Base-by-base conservation (phyloP, 2,329 filamentous ascomycete species). In the Huntiella moniliformis region DNA sequence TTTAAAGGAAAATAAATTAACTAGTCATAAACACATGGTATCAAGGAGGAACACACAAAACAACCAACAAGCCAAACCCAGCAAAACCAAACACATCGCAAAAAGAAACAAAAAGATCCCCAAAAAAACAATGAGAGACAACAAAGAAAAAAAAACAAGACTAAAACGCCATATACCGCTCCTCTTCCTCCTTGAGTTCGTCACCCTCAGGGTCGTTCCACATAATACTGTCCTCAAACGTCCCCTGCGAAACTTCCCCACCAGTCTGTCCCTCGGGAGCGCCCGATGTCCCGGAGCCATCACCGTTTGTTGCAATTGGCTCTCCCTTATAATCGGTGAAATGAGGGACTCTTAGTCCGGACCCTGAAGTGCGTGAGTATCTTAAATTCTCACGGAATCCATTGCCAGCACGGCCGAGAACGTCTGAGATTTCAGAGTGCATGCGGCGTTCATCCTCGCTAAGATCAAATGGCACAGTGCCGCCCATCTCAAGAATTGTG, bases 381-480 rank as follows among this genome's bases (percentile, higher is more conserved):
- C 74, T 73, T 59, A 93, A 87, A n/a, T 71, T 59, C 80, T 70
- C 57, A 95, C 74, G 13, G 88, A 82, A 56, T 93, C 84, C 59
- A 86, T 71, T 42, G 4, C 11, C 12, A 3, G 18, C 31, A 13
- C 28, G 28, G 5, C 15, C 39, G n/a, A 41, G 13, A 10, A 42
- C 31, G 8, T 34, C 12, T 2, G n/a, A 16, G 41, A 96, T 74
- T 61, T 98, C 91, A 1, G 82, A 85, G 52, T 87, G 83, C 91
- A 98, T 96, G 37, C 91, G 82, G 59, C 79, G 80, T 67, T 96
- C 88, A 46, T 96, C 91, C 52, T 98, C 91, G 2, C 79, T 85
- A 53, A 82, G 68, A 56, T 86, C 79, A 55, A 91, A 87, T 1
- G 85, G 83, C 61, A 83, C 82, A 11, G 70, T 71, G 6, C 79